Evolutionary conservation across 2,329 filamentous ascomycete species (phyloP), one percentile per base, ranked within the genome.

Genomic region (Trematosphaeria pertusa): DNA sequence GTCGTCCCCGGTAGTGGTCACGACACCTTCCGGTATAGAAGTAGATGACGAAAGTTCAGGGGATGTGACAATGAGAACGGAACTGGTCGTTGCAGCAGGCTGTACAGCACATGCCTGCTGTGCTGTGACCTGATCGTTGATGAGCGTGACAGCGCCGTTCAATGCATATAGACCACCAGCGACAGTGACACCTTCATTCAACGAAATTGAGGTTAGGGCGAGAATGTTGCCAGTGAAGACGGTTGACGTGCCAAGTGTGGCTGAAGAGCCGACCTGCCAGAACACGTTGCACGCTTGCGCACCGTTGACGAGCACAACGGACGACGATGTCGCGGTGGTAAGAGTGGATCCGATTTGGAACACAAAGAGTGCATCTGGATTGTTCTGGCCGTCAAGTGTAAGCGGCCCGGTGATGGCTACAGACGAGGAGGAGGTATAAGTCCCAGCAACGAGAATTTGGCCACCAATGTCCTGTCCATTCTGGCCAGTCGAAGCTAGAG

Each of bases 271-370:
- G 24, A 55, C 37, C 18, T 47, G 42, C 33, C 43, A 55, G 37
- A 39, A 49, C 3, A 55, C 48, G n/a, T 55, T 55, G 21, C 48
- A 55, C 8, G 48, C 45, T 33, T 28, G 52, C 9, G 52, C 52
- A 17, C 48, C 52, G 17, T 55, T 52, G 36, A 49, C 30, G 6
- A 55, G 45, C 2, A 46, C 39, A 8, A 55, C 33, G 9, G 31
- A 39, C 12, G 52, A 34, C 11, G 38, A 17, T 8, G 42, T 26
- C 18, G 48, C 48, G 2, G 52, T 52, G 7, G 43, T 49, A 15
- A 52, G 48, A 2, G 48, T 52, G 2, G 38, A 42, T 3, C 48
- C 48, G 12, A 55, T 52, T 22, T 55, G 48, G 28, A 55, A 52
- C 12, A 55, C 38, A 17, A 55, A 51, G 11, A 36, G 32, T 6